Conservation (phyloP, 371 early-diverging fungal genomes). For the Amoeboaphelidium occidentale region DNA sequence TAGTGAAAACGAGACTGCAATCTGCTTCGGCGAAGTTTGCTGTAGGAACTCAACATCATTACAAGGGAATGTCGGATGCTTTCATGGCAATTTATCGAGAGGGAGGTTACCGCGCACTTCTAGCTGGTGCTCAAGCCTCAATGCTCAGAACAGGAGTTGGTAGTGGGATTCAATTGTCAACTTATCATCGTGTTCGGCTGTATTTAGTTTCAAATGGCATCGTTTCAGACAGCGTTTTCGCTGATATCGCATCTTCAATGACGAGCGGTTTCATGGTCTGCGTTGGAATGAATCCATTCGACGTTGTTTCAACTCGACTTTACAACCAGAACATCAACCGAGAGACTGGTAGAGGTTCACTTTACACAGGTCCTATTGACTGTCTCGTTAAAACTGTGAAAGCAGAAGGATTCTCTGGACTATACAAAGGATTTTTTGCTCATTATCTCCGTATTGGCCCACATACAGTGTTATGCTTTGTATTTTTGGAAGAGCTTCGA, state of each 20-base stretch:
- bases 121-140: conserved; percentile 64
- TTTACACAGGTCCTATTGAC: conserved; percentile 55
- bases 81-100: conserved; percentile 31
- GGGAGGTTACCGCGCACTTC: conserved; percentile 51
- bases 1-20: conserved; percentile 50
- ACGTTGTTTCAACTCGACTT: conserved; percentile 80
- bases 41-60: conserved; percentile 74
- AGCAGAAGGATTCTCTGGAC: conserved; percentile 55
- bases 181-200: conserved; percentile 58
- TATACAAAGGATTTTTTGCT: conserved; percentile 78
- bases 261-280: conserved; percentile 63
- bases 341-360: no score
- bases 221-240: conserved; percentile 27
- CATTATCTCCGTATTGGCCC: conserved; percentile 90
- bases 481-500: conserved; percentile 65
- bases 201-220: conserved; percentile 25
- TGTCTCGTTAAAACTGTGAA: conserved; percentile 57
- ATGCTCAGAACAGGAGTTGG: conserved; percentile 73
- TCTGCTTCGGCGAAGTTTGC: conserved; percentile 15
- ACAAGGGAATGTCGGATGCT: conserved; percentile 36
- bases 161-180: conserved; percentile 68
- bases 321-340: conserved; percentile 50
- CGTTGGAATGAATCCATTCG: conserved; percentile 85
- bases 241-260: conserved; percentile 47
- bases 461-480: conserved; percentile 78